These are phyloP conservation scores for Penicillium sp. DNA, from an alignment of 2,329 filamentous ascomycete genomes.

Conservation along the genomic window DNA sequence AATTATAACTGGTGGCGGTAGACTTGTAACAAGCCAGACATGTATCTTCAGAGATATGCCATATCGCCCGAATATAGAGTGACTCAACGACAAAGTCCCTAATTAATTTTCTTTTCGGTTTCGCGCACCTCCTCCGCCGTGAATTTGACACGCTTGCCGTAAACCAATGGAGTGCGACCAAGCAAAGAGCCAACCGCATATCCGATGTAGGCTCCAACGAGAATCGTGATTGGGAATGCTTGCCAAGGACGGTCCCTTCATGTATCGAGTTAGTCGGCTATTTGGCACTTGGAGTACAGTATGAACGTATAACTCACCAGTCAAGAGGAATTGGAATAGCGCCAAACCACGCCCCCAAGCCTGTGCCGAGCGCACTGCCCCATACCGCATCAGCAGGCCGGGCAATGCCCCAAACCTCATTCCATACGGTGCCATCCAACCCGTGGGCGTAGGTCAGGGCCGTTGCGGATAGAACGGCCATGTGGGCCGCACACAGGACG, in stretches of 20 bases:
- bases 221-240: slow-evolving; percentile 90
- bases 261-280: slow-evolving; percentile 2
- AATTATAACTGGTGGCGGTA: not conserved
- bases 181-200: slow-evolving; percentile 60
- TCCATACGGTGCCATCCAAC: slow-evolving; percentile 69
- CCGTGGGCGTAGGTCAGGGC: slow-evolving; percentile 85
- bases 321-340: slow-evolving; percentile 94
- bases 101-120: slow-evolving; percentile 22
- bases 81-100: not conserved
- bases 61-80: not conserved
- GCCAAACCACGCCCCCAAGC: slow-evolving; percentile 84
- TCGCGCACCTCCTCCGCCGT: slow-evolving; percentile 20
- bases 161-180: slow-evolving; percentile 31
- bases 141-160: slow-evolving; percentile 38
- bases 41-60: not conserved
- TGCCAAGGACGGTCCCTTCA: slow-evolving; percentile 91
- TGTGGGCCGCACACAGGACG: slow-evolving; percentile 73
- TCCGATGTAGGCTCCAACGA: slow-evolving; percentile 78
- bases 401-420: slow-evolving; percentile 64
- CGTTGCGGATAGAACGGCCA: slow-evolving; percentile 73
- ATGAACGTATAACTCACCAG: slow-evolving; percentile 59
- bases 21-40: not conserved
- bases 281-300: not conserved
- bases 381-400: slow-evolving; percentile 80
- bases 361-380: slow-evolving; percentile 73